phyloP scores from a whole-genome alignment of 352 stramenopile species.

The Phytophthora meadii region DNA sequence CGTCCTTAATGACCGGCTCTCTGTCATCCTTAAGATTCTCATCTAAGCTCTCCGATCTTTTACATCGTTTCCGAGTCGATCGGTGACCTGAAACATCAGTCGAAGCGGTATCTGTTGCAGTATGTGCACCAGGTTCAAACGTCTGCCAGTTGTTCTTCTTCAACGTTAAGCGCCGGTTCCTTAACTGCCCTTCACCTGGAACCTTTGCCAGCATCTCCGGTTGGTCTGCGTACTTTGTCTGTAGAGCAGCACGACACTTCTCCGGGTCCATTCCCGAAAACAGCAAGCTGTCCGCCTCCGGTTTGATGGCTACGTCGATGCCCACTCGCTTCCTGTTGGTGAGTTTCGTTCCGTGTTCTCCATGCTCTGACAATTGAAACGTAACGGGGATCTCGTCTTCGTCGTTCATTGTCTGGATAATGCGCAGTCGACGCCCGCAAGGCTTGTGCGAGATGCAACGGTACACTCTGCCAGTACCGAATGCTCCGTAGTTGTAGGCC shows the following conservation, averaged over 20 bases:
- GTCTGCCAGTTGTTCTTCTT: conserved; percentile 14
- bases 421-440: conserved; percentile 24
- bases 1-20: not conserved
- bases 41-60: conserved; percentile 2
- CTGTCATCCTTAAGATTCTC: conserved; percentile 11
- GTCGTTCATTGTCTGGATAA: conserved; percentile 18
- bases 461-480: conserved; percentile 23
- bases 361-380: conserved; percentile 20
- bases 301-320: conserved; percentile 23
- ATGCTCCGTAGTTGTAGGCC: conserved; percentile 37
- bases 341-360: conserved; percentile 13
- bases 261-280: conserved; percentile 2
- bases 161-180: conserved; percentile 26
- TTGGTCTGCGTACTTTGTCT: conserved; percentile 25
- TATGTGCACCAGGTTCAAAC: not conserved
- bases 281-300: conserved; percentile 30
- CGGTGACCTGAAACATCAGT: not conserved
- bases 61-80: conserved; percentile 1
- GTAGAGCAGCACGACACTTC: conserved; percentile 15
- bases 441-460: conserved; percentile 32
- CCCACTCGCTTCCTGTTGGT: conserved; percentile 24
- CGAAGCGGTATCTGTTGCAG: not conserved
- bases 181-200: conserved; percentile 19
- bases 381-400: conserved; percentile 34
- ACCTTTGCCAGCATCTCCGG: conserved; percentile 28